Evolutionary conservation across 2,329 filamentous ascomycete genomes (phyloP).

Genomic region (Aureobasidium sp.): DNA sequence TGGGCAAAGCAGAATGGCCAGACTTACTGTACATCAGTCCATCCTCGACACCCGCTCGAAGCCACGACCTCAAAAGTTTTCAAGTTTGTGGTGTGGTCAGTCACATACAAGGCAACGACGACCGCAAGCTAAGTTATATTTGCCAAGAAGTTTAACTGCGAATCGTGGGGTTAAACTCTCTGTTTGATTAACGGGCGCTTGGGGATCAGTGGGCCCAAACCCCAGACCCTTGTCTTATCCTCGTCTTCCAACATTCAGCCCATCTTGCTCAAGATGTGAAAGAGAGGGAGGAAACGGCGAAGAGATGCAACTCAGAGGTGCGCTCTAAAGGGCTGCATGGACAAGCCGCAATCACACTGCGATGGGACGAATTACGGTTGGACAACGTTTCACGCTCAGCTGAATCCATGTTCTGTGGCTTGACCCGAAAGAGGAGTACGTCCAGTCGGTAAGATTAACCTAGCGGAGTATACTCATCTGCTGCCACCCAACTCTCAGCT

Average conservation of each 20-base stretch:
- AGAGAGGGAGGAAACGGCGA: too few species aligned
- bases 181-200: background rate
- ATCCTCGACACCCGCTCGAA: too few species aligned
- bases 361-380: background rate
- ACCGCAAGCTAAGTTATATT: background rate
- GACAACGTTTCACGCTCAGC: background rate
- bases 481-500: background rate
- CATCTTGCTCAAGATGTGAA: too few species aligned
- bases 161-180: background rate
- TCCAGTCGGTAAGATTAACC: background rate
- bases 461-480: background rate
- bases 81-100: background rate
- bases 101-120: background rate
- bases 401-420: conserved; percentile 6
- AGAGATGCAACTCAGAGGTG: background rate
- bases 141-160: background rate
- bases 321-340: background rate
- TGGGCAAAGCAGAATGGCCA: too few species aligned
- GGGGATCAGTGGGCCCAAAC: background rate
- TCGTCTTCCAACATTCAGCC: too few species aligned
- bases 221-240: background rate
- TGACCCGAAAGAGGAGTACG: background rate
- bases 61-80: background rate
- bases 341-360: background rate
- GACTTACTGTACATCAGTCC: too few species aligned